phyloP scores from a whole-genome alignment of 768 basidiomycete genomes.

The Pleurotus giganteus region DNA sequence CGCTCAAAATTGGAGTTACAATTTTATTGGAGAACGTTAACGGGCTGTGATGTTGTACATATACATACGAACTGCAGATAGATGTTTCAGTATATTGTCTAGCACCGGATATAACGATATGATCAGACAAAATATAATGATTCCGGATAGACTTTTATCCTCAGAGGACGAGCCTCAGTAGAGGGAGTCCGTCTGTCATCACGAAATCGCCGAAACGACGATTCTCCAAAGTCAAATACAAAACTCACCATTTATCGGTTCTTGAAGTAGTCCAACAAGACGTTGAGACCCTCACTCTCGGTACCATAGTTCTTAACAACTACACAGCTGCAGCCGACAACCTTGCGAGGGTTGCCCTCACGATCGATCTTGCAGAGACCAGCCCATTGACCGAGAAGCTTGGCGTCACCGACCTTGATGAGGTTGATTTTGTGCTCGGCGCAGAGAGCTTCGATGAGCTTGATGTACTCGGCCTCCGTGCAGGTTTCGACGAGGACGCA shows the following conservation, averaged over 20 bases:
- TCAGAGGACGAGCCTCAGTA: slow-evolving; percentile 70
- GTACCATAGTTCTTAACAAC: slow-evolving; percentile 98
- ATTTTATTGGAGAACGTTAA: too few relatives aligned
- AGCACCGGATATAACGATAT: slow-evolving; percentile 13
- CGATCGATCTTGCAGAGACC: slow-evolving; percentile 99
- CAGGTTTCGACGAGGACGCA: slow-evolving; percentile 99
- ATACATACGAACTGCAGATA: neutral
- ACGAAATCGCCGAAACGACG: slow-evolving; percentile 14
- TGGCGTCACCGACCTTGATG: slow-evolving; percentile 98
- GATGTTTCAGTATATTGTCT: neutral
- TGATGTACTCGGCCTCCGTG: slow-evolving; percentile 99
- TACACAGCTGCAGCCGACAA: slow-evolving; percentile 91
- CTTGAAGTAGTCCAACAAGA: slow-evolving; percentile 96
- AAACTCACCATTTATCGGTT: slow-evolving; percentile 63
- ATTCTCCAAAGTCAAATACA: slow-evolving; percentile 16
- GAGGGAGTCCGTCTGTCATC: slow-evolving; percentile 97
- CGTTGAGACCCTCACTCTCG: slow-evolving; percentile 93
- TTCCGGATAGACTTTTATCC: slow-evolving; percentile 85
- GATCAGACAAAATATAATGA: slow-evolving; percentile 80
- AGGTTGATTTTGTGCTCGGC: slow-evolving; percentile 99
- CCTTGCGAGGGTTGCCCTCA: slow-evolving; percentile 96
- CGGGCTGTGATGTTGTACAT: too few relatives aligned
- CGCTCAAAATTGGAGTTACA: too few relatives aligned
- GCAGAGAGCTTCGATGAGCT: slow-evolving; percentile 99
- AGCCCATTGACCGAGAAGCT: slow-evolving; percentile 97